Conservation (phyloP, 2,329 filamentous ascomycete species). For the Alternaria incomplexa region DNA sequence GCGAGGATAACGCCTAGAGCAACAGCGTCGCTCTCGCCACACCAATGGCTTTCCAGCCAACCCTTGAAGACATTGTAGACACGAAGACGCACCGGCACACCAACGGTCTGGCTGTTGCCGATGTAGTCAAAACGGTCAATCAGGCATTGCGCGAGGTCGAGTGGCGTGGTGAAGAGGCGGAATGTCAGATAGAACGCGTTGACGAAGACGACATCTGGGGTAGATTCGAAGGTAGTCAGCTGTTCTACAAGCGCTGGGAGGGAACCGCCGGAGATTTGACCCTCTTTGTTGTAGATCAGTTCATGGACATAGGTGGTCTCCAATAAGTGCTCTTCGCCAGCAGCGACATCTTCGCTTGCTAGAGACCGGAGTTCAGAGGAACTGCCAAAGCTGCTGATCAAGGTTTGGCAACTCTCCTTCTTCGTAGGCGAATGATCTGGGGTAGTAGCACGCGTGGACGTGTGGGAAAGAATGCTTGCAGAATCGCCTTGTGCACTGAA, state of each 20-base stretch:
- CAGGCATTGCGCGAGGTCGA: constrained; percentile 79
- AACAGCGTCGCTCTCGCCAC: constrained; percentile 76
- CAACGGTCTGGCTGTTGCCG: constrained; percentile 74
- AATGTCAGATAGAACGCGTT: constrained; percentile 97
- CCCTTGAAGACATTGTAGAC: constrained; percentile 98
- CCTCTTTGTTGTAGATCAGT: constrained; percentile 90
- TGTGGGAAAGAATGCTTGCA: constrained; percentile 77
- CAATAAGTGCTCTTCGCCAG: constrained; percentile 83
- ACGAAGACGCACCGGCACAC: constrained; percentile 81
- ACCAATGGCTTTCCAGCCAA: constrained; percentile 97
- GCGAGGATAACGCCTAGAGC: constrained; percentile 77
- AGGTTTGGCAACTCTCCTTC: constrained; percentile 65
- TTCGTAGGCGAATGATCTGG: constrained; percentile 68
- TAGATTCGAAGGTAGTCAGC: constrained; percentile 89
- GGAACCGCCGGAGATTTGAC: constrained; percentile 90
- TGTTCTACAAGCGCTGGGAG: constrained; percentile 91
- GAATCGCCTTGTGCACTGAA: constrained; percentile 79
- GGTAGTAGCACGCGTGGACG: constrained; percentile 86
- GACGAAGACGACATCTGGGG: constrained; percentile 89
- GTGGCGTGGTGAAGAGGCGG: constrained; percentile 84
- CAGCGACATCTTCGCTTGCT: constrained; percentile 75
- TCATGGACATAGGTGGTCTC: constrained; percentile 92
- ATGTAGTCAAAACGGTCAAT: constrained; percentile 93
- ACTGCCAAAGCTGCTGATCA: constrained; percentile 68
- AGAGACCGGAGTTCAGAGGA: constrained; percentile 67